Evolutionary conservation across 2,329 filamentous ascomycete genomes (phyloP).

Genomic region (Hypoxylon sp.): DNA sequence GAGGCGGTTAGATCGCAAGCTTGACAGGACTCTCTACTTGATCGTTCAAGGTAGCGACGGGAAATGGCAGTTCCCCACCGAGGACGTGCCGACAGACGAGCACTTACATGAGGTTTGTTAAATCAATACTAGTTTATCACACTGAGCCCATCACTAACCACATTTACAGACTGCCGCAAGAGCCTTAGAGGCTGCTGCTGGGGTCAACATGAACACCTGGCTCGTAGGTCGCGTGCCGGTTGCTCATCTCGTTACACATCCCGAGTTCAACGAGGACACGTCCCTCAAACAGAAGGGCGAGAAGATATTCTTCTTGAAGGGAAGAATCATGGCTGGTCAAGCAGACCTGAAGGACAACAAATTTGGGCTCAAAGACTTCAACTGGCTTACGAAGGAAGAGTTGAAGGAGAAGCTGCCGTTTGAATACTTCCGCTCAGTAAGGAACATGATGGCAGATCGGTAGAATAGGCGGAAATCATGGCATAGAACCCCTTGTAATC

Average conservation of each 20-base stretch:
- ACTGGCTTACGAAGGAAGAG: conserved; percentile 94
- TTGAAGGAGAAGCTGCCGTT: conserved; percentile 75
- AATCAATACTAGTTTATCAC: not conserved
- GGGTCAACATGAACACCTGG: conserved; percentile 99
- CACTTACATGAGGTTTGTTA: conserved; percentile 83
- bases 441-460: conserved; percentile 87
- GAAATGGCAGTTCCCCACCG: conserved; percentile 86
- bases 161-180: conserved; percentile 80
- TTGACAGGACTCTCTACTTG: conserved; percentile 89
- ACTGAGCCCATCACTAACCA: conserved; percentile 40
- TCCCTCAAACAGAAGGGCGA: conserved; percentile 69
- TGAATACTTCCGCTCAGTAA: conserved; percentile 81
- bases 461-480: conserved; percentile 58
- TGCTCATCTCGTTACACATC: conserved; percentile 78
- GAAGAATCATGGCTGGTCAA: conserved; percentile 96
- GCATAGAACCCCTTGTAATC: conserved; percentile 36
- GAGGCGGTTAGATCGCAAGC: conserved; percentile 81
- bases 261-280: conserved; percentile 62
- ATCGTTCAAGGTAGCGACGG: conserved; percentile 81
- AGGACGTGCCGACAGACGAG: conserved; percentile 77
- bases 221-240: conserved; percentile 92
- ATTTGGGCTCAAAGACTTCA: conserved; percentile 84
- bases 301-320: conserved; percentile 97
- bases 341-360: conserved; percentile 81
- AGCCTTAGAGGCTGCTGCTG: conserved; percentile 81